Evolutionary conservation across 129 eudicot species (phyloP), one percentile per base, ranked within the genome.

Genomic region (Sambucus nigra): DNA sequence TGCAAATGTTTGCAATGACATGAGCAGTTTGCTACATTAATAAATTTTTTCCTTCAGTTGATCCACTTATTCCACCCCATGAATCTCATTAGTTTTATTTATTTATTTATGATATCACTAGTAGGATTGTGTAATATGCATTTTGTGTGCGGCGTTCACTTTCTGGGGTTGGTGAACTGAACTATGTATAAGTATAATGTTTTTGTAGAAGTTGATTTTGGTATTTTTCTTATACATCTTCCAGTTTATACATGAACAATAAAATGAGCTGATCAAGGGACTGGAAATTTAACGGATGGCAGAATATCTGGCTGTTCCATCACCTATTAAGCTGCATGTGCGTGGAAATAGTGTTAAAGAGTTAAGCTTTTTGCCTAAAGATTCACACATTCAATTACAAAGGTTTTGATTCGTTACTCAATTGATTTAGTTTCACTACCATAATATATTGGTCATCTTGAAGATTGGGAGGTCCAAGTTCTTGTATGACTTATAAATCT

Each of bases 251-350:
- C 5, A 11, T 7, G 11, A 20, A 2, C 53, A 31, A 5, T 21
- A 46, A n/a, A 13, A 65, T 70, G 76, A 59, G 56, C 29, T 67
- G 70, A 79, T 48, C 57, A 67, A 29, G 61, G 48, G 61, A 65
- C 48, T 56, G 25, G 23, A 16, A 41, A 39, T 28, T 21, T 38
- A 49, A 50, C 27, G 23, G 50, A 87, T 87, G 96, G 75, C 89
- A 16, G 81, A 72, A 44, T 74, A 67, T 65, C 79, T 69, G 31
- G 80, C 81, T 38, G 61, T 83, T 17, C 63, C 78, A 25, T 73
- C 79, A 32, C 51, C 61, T 64, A 31, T 70, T 3, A 77, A 77
- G 80, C 70, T 69, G 25, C 77, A 61, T 15, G 25, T 45, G 25
- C 53, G 13, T n/a, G 62, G 86, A 68, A 56, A 42, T 46, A 17